These are phyloP conservation scores for Arabis hirsuta DNA, from an alignment of 345 rosid species.

Conservation along the genomic window DNA sequence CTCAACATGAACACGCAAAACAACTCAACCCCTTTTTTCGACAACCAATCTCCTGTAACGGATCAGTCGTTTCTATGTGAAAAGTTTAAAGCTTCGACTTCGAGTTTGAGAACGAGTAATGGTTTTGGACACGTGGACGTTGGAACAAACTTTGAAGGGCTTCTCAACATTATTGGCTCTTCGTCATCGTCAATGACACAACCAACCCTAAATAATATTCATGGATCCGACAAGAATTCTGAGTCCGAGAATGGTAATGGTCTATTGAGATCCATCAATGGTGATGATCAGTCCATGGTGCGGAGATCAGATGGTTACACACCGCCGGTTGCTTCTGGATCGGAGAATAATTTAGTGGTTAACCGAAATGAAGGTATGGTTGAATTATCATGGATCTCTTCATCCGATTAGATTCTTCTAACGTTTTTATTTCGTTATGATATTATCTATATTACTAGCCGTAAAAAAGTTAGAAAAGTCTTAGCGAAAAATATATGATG, in stretches of 20 bases:
- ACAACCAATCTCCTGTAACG: slow-evolving; percentile 52
- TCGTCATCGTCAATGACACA: slow-evolving; percentile 35
- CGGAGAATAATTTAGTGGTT: slow-evolving; percentile 43
- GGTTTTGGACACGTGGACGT: slow-evolving; percentile 34
- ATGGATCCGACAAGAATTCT: slow-evolving; percentile 23
- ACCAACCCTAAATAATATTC: slow-evolving; percentile 44
- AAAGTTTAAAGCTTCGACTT: slow-evolving; percentile 27
- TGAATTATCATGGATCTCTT: slow-evolving; percentile 83
- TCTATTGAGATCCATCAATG: slow-evolving; percentile 52
- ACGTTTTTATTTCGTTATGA: slow-evolving; percentile 25
- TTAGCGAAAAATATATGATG: slow-evolving; percentile 22
- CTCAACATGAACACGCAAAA: slow-evolving; percentile 51
- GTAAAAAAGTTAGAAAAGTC: background rate
- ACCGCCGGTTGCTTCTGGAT: slow-evolving; percentile 42
- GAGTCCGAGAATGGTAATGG: slow-evolving; percentile 30
- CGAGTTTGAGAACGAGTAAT: slow-evolving; percentile 31
- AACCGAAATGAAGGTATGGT: slow-evolving; percentile 61
- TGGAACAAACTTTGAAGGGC: slow-evolving; percentile 45
- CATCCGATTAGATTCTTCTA: slow-evolving; percentile 53
- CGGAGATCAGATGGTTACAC: slow-evolving; percentile 45
- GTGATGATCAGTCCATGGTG: slow-evolving; percentile 32
- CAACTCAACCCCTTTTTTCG: slow-evolving; percentile 52
- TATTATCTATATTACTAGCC: slow-evolving; percentile 11
- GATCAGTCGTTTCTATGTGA: slow-evolving; percentile 30
- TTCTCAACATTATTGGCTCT: slow-evolving; percentile 55